Evolutionary conservation across 164 flowering plant species (phyloP), one percentile per base, ranked within the genome.

Genomic region (Berberis vulgaris): DNA sequence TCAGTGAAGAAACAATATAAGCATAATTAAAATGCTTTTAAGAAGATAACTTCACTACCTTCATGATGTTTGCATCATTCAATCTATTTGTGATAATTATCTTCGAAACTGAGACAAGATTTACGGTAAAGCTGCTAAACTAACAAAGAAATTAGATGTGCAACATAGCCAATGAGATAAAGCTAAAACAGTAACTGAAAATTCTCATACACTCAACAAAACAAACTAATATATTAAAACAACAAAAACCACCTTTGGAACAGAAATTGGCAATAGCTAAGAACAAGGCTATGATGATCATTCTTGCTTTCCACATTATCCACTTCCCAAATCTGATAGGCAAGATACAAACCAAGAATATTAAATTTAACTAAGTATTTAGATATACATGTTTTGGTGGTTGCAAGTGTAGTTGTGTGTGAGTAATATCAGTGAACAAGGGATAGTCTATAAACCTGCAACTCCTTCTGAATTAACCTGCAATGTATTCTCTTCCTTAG

Each of bases 301-400:
- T 75, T 69, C 69, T 55, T 72, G 45, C 61, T 72, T 74, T 73
- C 70, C 61, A 85, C 42, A 57, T 69, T 74, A 59, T 76, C 83
- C 71, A 91, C 72, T 56, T 80, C 69, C 85, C 91, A 91, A 47
- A 78, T 59, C 99, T 91, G 78, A 67, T 86, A 87, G 74, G 77
- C 82, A 63, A 93, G 82, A 64, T 76, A 62, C 67, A 88, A 52
- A 52, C 13, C 43, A 80, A 26, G 74, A 11, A 64, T 54, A 72
- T 2, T 26, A 55, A 61, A 63, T 40, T 43, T 41, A 6, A 6
- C 6, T 7, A 26, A 46, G 10, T n/a, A n/a, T 60, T 5, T 26
- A 41, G 41, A 60, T 39, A 44, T 44, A 26, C 26, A 26, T 26
- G 26, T 26, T 26, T 26, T 26, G 26, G 26, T 26, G 26, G 26